Evolutionary conservation across 148 eudicot genomes (phyloP), one percentile per base, ranked within the genome.

Genomic region (Beta vulgaris): DNA sequence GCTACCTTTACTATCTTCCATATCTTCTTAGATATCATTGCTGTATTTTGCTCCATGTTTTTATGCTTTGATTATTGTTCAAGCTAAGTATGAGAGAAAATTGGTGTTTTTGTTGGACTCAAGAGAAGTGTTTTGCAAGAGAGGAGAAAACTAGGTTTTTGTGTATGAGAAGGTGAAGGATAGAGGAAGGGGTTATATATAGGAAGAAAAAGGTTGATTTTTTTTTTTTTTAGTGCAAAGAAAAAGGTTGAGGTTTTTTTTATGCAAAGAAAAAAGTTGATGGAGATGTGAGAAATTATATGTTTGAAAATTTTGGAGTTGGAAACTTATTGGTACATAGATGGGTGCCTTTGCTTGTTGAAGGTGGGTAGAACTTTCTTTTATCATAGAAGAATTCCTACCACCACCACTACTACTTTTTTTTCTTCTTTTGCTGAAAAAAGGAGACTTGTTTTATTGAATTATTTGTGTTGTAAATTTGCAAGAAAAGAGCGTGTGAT

Each of bases 11-110:
- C 78, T 25, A 86, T 49, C 43, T 82, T 82, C 86, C 86, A 76
- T 18, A 89, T 0, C 74, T 66, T 89, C 79, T 81, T 91, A 0
- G 87, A 84, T 54, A 84, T 51, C 13, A 57, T 43, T 34, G 77
- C 84, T 59, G 71, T 18, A 42, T 88, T 87, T 71, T 77, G 81
- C 36, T 89, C 92, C 93, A 89, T 89, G n/a, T 43, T 75, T 48
- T 40, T 4, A 58, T 48, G n/a, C n/a, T 16, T 36, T 69, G 5
- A 1, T 28, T 48, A 46, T 46, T 29, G 46, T 69, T 14, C 31
- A 18, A 55, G 42, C 10, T 58, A 43, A 59, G 13, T 60, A 3
- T 57, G 32, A 23, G 67, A 59, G 68, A 68, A 61, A 44, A 26
- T 37, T 49, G 21, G 67, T 44, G 39, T 65, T 40, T 53, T 51